Conservation (phyloP, 2,329 filamentous ascomycete genomes). For the Fusarium nygamai region DNA sequence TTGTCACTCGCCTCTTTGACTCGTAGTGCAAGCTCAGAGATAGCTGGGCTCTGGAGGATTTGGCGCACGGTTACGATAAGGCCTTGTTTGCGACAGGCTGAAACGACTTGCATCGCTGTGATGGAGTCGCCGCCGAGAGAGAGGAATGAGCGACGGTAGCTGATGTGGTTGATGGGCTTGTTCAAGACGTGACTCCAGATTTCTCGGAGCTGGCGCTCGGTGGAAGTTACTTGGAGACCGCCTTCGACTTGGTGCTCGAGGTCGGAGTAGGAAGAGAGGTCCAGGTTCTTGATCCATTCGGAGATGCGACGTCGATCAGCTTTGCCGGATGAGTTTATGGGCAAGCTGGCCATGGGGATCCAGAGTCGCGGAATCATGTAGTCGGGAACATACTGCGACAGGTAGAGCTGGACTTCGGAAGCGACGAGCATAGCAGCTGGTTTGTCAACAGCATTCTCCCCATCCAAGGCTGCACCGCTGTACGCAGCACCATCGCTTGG, state of each 20-base stretch:
- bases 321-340: background rate
- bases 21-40: background rate
- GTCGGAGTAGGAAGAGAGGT: background rate
- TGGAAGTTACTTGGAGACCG: background rate
- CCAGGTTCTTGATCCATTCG: background rate
- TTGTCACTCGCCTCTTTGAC: background rate
- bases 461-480: background rate
- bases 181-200: background rate
- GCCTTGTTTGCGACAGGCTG: background rate
- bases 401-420: background rate
- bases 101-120: constrained; percentile 1
- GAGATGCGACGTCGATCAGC: background rate
- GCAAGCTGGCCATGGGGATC: background rate
- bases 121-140: background rate
- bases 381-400: background rate
- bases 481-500: background rate
- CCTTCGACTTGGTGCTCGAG: background rate
- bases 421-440: background rate
- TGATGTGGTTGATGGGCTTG: background rate
- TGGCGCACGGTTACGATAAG: background rate
- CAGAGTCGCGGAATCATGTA: background rate
- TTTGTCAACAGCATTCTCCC: background rate
- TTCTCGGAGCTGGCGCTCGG: background rate
- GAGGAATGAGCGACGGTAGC: background rate
- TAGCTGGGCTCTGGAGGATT: background rate